Conservation (phyloP, 805 yeast genomes). For the Lipomyces sp. region DNA sequence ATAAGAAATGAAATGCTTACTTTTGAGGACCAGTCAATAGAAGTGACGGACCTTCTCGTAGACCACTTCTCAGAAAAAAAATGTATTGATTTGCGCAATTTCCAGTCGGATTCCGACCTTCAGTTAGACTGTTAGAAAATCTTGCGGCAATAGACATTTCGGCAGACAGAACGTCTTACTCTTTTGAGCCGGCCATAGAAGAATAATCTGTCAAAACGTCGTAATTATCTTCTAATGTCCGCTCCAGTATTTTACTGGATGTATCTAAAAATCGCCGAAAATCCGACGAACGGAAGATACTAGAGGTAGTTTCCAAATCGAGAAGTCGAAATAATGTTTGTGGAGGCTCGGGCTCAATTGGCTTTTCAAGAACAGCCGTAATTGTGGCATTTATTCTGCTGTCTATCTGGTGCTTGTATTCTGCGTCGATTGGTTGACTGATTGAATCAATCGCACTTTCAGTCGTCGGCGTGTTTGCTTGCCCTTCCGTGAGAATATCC, state of each 20-base stretch:
- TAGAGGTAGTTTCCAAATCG: background rate
- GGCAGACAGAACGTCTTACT: constrained; percentile 1
- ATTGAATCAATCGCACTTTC: background rate
- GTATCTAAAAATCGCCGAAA: constrained; percentile 9
- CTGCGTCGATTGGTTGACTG: background rate
- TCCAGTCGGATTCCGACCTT: constrained; percentile 18
- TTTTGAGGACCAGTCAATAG: constrained; percentile 40
- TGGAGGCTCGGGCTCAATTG: background rate
- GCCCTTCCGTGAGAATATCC: background rate
- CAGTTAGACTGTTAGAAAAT: too few species aligned
- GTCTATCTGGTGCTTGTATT: background rate
- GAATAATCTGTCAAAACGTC: constrained; percentile 37
- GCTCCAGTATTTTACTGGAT: constrained; percentile 36
- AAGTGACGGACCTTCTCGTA: constrained; percentile 34
- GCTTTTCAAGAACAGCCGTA: too few species aligned
- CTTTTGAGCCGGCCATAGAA: constrained; percentile 1
- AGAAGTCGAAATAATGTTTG: too few species aligned
- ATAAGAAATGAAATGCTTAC: constrained; percentile 1
- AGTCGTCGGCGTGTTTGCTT: background rate
- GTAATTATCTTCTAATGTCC: constrained; percentile 35
- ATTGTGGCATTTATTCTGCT: constrained; percentile 4
- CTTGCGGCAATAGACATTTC: too few species aligned
- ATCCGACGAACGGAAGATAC: too few species aligned
- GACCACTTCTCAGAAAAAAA: constrained; percentile 29
- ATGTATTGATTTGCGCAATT: constrained; percentile 26